These are phyloP conservation scores for Vicia faba DNA, from an alignment of 306 rosid species.

Conservation along the genomic window DNA sequence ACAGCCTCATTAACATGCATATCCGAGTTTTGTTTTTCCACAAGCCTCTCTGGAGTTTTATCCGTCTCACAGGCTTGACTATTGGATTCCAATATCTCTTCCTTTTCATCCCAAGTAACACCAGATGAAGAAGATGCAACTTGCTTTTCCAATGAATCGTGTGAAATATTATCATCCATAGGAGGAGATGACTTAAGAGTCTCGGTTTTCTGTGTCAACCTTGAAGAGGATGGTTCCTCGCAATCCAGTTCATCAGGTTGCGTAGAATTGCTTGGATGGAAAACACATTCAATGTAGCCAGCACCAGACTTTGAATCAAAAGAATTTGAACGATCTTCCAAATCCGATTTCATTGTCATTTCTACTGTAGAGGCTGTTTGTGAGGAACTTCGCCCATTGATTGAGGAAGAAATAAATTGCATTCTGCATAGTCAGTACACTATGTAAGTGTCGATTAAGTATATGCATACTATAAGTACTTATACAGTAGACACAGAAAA, in stretches of 20 bases:
- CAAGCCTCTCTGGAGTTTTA: conserved; percentile 47
- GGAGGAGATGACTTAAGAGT: conserved; percentile 49
- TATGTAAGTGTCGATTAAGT: conserved; percentile 37
- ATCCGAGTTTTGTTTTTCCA: conserved; percentile 43
- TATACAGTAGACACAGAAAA: conserved; percentile 29
- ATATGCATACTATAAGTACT: conserved; percentile 10
- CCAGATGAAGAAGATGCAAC: conserved; percentile 64
- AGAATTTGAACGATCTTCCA: conserved; percentile 59
- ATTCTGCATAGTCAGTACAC: conserved; percentile 55
- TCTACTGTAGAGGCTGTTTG: conserved; percentile 49
- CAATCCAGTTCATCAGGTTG: conserved; percentile 53
- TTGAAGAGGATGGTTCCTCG: conserved; percentile 57
- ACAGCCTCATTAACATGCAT: conserved; percentile 41
- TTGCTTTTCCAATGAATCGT: conserved; percentile 54
- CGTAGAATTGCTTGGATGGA: conserved; percentile 56
- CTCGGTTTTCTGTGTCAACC: conserved; percentile 47
- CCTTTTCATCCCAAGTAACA: conserved; percentile 93
- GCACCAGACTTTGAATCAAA: conserved; percentile 67
- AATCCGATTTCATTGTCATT: conserved; percentile 43
- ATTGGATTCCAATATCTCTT: conserved; percentile 69
- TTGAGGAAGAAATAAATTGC: conserved; percentile 46
- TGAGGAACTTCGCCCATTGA: conserved; percentile 41
- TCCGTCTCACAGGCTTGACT: conserved; percentile 46
- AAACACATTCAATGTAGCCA: conserved; percentile 69
- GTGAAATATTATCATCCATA: conserved; percentile 53